Conservation (phyloP, 768 basidiomycete species). For the Termitomyces heimii region DNA sequence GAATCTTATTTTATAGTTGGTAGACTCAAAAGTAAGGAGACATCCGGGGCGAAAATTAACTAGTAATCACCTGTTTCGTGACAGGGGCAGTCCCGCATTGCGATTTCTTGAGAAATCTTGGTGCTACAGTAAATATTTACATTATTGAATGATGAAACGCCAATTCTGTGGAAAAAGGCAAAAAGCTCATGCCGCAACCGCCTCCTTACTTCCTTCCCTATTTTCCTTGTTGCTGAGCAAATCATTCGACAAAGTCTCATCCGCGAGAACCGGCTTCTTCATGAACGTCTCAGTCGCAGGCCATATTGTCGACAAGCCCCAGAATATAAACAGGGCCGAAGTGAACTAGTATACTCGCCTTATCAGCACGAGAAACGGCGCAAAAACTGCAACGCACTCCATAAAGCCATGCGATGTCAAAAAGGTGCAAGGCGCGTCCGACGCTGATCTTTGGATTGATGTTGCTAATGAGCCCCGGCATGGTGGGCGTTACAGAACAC, state of each 20-base stretch:
- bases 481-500: constrained; percentile 58
- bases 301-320: constrained; percentile 30
- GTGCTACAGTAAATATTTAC: no score
- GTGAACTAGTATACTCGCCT: constrained; percentile 27
- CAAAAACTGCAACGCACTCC: constrained; percentile 42
- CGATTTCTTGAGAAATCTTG: no score
- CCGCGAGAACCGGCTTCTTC: constrained; percentile 25
- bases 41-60: no score
- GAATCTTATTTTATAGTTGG: no score
- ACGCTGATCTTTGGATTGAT: constrained; percentile 64
- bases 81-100: no score
- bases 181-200: not conserved
- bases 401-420: constrained; percentile 72
- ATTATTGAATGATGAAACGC: no score
- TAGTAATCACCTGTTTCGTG: no score
- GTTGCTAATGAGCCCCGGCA: constrained; percentile 74
- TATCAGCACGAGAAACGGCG: not conserved
- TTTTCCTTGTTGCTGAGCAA: not conserved
- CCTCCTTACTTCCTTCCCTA: not conserved
- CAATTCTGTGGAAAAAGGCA: not conserved
- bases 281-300: constrained; percentile 38
- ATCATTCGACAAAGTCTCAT: constrained; percentile 7
- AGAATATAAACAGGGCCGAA: constrained; percentile 28
- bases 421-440: constrained; percentile 50
- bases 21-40: no score